A percentile compares a stretch with the other conserved stretches of the same genome.
Conservation (phyloP, 192 early-diverging fungal species). For the Coemansia sp. region DNA sequence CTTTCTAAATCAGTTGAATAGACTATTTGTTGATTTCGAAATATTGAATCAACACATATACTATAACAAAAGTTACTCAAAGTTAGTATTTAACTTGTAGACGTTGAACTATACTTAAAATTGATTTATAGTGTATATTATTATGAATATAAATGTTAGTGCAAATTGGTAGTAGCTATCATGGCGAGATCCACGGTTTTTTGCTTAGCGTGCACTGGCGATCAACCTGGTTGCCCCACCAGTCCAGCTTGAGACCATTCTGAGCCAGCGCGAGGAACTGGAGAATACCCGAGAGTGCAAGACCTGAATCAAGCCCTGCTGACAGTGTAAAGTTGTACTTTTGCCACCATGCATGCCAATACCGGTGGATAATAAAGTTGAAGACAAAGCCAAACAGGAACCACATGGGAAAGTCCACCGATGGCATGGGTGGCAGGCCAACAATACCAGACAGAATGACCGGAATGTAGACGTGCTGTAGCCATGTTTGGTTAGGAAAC, state of each 20-base stretch:
- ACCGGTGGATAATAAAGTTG: constrained; percentile 67
- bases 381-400: constrained; percentile 64
- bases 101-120: not conserved
- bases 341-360: constrained; percentile 65
- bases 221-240: constrained; percentile 55
- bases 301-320: constrained; percentile 59
- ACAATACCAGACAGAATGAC: constrained; percentile 64
- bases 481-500: constrained; percentile 64
- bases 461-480: constrained; percentile 68
- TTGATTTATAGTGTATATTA: not conserved
- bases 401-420: constrained; percentile 53
- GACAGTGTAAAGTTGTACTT: constrained; percentile 57
- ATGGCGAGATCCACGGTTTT: constrained; percentile 32
- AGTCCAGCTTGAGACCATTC: constrained; percentile 43
- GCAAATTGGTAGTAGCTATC: not conserved
- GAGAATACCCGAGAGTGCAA: constrained; percentile 51
- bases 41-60: too few relatives aligned
- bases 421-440: constrained; percentile 60
- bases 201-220: constrained; percentile 44
- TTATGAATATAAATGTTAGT: not conserved
- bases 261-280: constrained; percentile 51
- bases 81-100: not conserved
- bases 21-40: too few relatives aligned
- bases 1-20: too few relatives aligned
- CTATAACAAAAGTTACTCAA: too few relatives aligned